Conservation (phyloP, 306 rosid genomes). For the Medicago ruthenica region DNA sequence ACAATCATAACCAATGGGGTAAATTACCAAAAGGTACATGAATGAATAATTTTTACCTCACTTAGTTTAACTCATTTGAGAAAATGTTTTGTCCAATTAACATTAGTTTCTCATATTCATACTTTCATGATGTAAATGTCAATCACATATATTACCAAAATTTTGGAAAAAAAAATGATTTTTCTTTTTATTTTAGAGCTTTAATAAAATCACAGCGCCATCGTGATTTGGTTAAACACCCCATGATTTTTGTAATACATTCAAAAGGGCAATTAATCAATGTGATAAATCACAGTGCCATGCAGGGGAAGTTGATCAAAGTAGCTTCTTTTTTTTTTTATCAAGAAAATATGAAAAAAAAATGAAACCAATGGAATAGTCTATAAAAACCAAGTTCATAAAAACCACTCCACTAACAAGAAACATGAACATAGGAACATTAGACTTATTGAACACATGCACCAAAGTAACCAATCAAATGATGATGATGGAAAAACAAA, state of each 20-base stretch:
- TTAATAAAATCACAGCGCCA: background rate
- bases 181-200: background rate
- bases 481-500: background rate
- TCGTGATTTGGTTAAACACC: background rate
- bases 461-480: background rate
- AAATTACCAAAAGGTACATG: slow-evolving; percentile 44
- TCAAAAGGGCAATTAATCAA: slow-evolving; percentile 9
- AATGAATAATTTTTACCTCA: slow-evolving; percentile 40
- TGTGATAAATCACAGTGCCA: slow-evolving; percentile 31
- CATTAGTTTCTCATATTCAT: slow-evolving; percentile 17
- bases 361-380: background rate
- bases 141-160: background rate
- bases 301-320: slow-evolving; percentile 34
- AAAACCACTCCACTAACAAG: background rate
- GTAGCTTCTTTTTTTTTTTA: background rate
- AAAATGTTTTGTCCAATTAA: slow-evolving; percentile 21
- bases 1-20: slow-evolving; percentile 35
- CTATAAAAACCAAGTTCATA: background rate
- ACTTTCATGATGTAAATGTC: slow-evolving; percentile 18
- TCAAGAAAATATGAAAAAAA: no score
- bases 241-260: background rate
- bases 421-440: slow-evolving; percentile 5
- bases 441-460: slow-evolving; percentile 13
- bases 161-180: background rate
- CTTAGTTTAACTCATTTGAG: slow-evolving; percentile 41